A percentile compares a stretch with the other conserved stretches of the same genome.
These are phyloP conservation scores for Podospora tetraspora DNA, from an alignment of 495 filamentous ascomycete species.

Conservation along the genomic window DNA sequence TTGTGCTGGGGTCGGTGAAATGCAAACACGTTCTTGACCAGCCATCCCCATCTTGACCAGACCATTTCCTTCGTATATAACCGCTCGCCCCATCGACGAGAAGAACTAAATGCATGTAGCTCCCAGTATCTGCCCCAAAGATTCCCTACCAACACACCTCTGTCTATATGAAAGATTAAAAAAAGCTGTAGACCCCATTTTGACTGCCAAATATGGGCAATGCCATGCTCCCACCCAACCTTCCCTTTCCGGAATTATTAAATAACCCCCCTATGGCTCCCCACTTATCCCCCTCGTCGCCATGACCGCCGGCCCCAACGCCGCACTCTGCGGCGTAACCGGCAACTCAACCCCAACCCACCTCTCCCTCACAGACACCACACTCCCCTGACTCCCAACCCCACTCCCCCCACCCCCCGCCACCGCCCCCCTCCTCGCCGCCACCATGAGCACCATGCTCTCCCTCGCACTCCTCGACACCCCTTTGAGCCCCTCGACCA, in stretches of 20 bases:
- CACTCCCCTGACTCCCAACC: background rate
- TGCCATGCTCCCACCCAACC: background rate
- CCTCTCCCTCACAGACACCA: background rate
- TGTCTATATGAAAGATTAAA: background rate
- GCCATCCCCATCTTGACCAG: background rate
- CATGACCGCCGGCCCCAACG: conserved; percentile 55
- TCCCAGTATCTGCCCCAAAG: background rate
- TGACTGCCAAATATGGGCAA: background rate
- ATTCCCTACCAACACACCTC: background rate
- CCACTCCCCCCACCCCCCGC: background rate
- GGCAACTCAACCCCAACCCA: conserved; percentile 16
- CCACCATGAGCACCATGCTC: conserved; percentile 64
- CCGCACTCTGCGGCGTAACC: conserved; percentile 61
- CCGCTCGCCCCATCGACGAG: background rate
- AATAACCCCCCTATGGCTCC: background rate
- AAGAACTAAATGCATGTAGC: background rate
- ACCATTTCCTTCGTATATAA: background rate
- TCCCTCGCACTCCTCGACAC: conserved; percentile 71
- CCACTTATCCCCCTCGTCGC: conserved; percentile 19
- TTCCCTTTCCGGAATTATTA: no score
- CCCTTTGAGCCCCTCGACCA: conserved; percentile 61
- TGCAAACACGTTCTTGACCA: no score
- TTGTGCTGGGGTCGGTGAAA: no score
- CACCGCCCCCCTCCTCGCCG: conserved; percentile 8
- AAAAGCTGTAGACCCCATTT: background rate